Conservation (phyloP, 805 yeast species). For the Wickerhamomyces canadensis region DNA sequence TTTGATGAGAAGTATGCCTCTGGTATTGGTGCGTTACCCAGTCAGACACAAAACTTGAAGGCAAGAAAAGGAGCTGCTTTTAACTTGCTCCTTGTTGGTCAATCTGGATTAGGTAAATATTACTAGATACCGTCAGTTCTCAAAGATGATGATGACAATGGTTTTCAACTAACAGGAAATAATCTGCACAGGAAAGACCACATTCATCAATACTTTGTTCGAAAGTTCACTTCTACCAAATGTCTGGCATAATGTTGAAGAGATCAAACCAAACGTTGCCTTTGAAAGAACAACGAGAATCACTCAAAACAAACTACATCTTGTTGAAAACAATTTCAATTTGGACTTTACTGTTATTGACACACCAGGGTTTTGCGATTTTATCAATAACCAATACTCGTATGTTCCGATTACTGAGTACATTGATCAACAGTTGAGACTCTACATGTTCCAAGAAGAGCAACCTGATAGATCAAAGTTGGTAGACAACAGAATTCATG, state of each 20-base stretch:
- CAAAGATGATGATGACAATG: background rate
- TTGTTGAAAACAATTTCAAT: slow-evolving; percentile 55
- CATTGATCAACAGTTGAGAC: slow-evolving; percentile 74
- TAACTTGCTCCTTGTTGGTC: slow-evolving; percentile 83
- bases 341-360: slow-evolving; percentile 62
- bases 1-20: slow-evolving; percentile 8
- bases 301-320: slow-evolving; percentile 36
- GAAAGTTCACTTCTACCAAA: slow-evolving; percentile 39
- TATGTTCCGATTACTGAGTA: slow-evolving; percentile 68
- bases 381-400: slow-evolving; percentile 55
- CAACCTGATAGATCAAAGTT: slow-evolving; percentile 56
- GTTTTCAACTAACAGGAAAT: too few species aligned
- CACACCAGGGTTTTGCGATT: slow-evolving; percentile 75
- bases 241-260: slow-evolving; percentile 36
- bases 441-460: slow-evolving; percentile 67
- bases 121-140: background rate
- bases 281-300: slow-evolving; percentile 32
- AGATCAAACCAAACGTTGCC: slow-evolving; percentile 32
- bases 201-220: slow-evolving; percentile 77
- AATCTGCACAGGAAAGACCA: slow-evolving; percentile 64
- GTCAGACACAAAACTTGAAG: slow-evolving; percentile 24
- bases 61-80: slow-evolving; percentile 63
- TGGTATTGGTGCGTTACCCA: slow-evolving; percentile 25
- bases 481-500: slow-evolving; percentile 71
- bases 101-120: slow-evolving; percentile 67